Conservation (phyloP, 371 early-diverging fungal species). For the Mucor velutinosus region DNA sequence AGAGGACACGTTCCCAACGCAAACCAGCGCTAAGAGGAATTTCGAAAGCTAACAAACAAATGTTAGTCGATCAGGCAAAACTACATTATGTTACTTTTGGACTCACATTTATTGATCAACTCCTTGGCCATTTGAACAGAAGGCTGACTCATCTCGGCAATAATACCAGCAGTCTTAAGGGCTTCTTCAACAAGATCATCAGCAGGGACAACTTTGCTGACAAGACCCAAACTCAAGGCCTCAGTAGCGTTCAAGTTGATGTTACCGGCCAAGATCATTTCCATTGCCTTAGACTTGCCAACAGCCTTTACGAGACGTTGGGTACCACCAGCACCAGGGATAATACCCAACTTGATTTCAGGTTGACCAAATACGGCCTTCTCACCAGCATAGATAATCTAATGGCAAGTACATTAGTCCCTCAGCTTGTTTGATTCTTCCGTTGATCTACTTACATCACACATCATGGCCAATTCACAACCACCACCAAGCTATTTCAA, state of each 20-base stretch:
- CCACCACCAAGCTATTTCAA: conserved; percentile 89
- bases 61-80: not conserved
- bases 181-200: conserved; percentile 89
- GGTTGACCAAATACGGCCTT: conserved; percentile 98
- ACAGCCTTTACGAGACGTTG: conserved; percentile 93
- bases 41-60: conserved; percentile 75
- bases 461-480: conserved; percentile 99
- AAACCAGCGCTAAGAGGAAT: conserved; percentile 84
- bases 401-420: not conserved
- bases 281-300: conserved; percentile 99
- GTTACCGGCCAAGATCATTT: conserved; percentile 89
- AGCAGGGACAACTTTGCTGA: conserved; percentile 89
- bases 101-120: conserved; percentile 86
- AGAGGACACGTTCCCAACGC: conserved; percentile 91
- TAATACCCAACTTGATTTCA: conserved; percentile 96
- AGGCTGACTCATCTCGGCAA: conserved; percentile 86
- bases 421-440: not conserved
- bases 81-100: not conserved
- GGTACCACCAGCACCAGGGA: conserved; percentile 91
- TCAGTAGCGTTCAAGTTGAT: conserved; percentile 87
- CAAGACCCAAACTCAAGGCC: conserved; percentile 85
- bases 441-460: conserved; percentile 55
- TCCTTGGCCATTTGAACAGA: conserved; percentile 96
- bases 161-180: conserved; percentile 85
- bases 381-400: conserved; percentile 98